phyloP scores from a whole-genome alignment of 2,329 filamentous ascomycete genomes.

The Penicillium expansum region DNA sequence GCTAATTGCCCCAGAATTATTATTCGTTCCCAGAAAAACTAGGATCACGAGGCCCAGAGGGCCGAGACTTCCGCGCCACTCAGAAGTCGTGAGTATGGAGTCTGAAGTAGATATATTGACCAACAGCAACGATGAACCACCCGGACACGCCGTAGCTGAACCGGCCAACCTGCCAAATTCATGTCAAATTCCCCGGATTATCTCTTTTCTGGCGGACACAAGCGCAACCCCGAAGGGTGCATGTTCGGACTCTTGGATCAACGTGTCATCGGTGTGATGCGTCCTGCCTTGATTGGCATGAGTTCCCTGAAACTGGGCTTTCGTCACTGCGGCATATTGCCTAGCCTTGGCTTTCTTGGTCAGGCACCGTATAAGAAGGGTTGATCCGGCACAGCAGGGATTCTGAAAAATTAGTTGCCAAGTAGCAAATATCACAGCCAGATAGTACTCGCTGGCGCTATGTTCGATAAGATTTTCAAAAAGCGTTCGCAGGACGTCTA shows the following conservation, averaged over 20 bases:
- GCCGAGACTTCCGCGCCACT: slow-evolving; percentile 13
- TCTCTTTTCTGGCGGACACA: slow-evolving; percentile 6
- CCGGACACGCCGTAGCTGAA: not conserved
- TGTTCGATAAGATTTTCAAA: slow-evolving; percentile 19
- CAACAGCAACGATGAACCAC: slow-evolving; percentile 2
- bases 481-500: slow-evolving; percentile 17
- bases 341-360: slow-evolving; percentile 1
- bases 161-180: slow-evolving; percentile 4
- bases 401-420: not conserved
- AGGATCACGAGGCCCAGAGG: slow-evolving; percentile 13
- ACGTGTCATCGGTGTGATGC: slow-evolving; percentile 21
- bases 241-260: slow-evolving; percentile 6
- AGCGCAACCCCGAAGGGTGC: not conserved
- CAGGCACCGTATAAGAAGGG: slow-evolving; percentile 12
- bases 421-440: not conserved
- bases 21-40: slow-evolving; percentile 6
- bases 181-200: slow-evolving; percentile 17
- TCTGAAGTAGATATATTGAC: slow-evolving; percentile 4
- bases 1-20: not conserved
- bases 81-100: slow-evolving; percentile 1
- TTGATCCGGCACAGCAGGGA: not conserved
- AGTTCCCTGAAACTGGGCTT: not conserved
- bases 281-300: not conserved
- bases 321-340: not conserved
- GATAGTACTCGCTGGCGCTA: slow-evolving; percentile 3